phyloP scores from a whole-genome alignment of 768 basidiomycete genomes.

The Gloeophyllum trabeum region DNA sequence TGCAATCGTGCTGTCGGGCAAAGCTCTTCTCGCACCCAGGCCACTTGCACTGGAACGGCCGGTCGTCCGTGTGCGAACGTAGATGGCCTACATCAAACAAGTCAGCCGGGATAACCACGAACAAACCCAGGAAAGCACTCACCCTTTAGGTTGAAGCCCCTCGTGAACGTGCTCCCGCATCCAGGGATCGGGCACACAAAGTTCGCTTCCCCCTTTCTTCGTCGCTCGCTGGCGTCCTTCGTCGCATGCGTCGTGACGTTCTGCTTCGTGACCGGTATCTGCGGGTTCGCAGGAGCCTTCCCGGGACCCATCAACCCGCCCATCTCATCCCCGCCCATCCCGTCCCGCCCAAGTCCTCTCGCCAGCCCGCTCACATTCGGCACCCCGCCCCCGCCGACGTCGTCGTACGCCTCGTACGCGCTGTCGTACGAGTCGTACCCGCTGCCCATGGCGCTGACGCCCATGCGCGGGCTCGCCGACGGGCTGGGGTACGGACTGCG shows the following conservation, averaged over 20 bases:
- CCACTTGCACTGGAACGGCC: constrained; percentile 92
- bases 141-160: constrained; percentile 92
- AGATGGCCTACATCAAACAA: constrained; percentile 55
- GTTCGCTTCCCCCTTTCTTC: constrained; percentile 82
- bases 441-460: no score
- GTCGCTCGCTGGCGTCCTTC: constrained; percentile 72
- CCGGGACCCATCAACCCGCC: neutral
- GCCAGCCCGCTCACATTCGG: neutral
- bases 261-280: constrained; percentile 40
- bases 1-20: constrained; percentile 92
- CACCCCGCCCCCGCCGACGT: neutral
- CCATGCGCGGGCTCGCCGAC: no score
- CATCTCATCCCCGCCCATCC: constrained; percentile 9
- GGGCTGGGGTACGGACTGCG: neutral
- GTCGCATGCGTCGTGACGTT: constrained; percentile 91
- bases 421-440: neutral
- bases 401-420: neutral
- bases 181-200: constrained; percentile 90
- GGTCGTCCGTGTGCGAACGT: constrained; percentile 89
- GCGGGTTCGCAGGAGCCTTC: constrained; percentile 2
- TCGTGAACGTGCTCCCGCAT: constrained; percentile 94
- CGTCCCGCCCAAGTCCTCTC: neutral
- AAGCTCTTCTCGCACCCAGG: constrained; percentile 93
- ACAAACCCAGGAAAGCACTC: constrained; percentile 13
- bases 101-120: constrained; percentile 5